These are phyloP conservation scores for Apiospora rasikravindrae DNA, from an alignment of 2,329 filamentous ascomycete species.

Conservation along the genomic window DNA sequence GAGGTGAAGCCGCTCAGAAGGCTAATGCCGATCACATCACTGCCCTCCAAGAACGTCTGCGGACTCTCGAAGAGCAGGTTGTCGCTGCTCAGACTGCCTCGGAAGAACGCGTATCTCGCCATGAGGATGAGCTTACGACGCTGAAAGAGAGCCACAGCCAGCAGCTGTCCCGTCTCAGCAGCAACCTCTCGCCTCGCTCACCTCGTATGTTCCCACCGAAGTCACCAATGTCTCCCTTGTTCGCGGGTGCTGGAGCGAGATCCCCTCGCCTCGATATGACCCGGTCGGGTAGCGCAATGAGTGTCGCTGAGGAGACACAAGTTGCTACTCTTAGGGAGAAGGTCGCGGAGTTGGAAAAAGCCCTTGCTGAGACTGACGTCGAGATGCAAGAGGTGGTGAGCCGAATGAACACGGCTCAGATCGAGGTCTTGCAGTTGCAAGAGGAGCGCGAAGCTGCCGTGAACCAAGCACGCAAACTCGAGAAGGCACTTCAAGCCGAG, in stretches of 20 bases:
- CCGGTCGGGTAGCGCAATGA: slow-evolving; percentile 60
- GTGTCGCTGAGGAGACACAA: slow-evolving; percentile 74
- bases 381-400: slow-evolving; percentile 87
- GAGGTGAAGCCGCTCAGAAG: slow-evolving; percentile 84
- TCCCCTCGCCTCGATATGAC: slow-evolving; percentile 59
- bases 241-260: slow-evolving; percentile 51
- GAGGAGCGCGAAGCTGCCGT: slow-evolving; percentile 76
- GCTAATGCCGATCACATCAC: slow-evolving; percentile 83
- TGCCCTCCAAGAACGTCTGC: slow-evolving; percentile 80
- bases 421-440: slow-evolving; percentile 81
- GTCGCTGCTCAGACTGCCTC: slow-evolving; percentile 82
- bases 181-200: slow-evolving; percentile 46
- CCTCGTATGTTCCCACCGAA: slow-evolving; percentile 60
- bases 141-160: slow-evolving; percentile 78
- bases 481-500: slow-evolving; percentile 70
- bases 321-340: slow-evolving; percentile 57
- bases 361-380: slow-evolving; percentile 74
- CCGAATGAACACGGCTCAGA: slow-evolving; percentile 82
- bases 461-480: slow-evolving; percentile 71
- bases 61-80: slow-evolving; percentile 82
- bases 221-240: slow-evolving; percentile 67
- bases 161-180: slow-evolving; percentile 77
- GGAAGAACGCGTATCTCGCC: slow-evolving; percentile 80
- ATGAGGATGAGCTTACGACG: slow-evolving; percentile 82
- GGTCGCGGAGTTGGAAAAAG: slow-evolving; percentile 38